Evolutionary conservation across 768 basidiomycete genomes (phyloP), one percentile per base, ranked within the genome.

Genomic region (Agaricus sinodeliciosus): DNA sequence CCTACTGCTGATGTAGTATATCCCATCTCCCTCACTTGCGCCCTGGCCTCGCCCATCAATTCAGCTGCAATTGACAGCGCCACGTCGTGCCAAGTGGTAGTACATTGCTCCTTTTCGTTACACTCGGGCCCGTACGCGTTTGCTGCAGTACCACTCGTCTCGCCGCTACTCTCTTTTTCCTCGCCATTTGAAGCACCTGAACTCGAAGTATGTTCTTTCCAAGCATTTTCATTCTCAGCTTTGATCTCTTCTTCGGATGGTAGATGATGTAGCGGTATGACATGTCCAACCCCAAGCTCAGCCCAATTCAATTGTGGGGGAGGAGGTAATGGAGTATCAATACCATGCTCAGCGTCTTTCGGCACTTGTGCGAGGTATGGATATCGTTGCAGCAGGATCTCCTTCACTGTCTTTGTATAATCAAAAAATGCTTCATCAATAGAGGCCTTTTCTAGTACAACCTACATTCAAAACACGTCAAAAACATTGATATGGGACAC

Each of bases 381-480:
- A 62, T 86, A 91, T 39, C 82, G 73, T 45, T 80, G 75, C 2
- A 98, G 70, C 1, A 99, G 68, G 42, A 79, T 71, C 52, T 85
- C 80, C 35, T 90, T 83, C n/a, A 92, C 83, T 31, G 87, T 85
- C 8, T 76, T 76, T 3, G 93, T 90, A 51, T 98, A 79, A 66
- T 98, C 95, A 52, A 98, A 82, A 67, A 94, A 99, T 0, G 91
- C 93, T 63, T 99, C 96, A 62, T 98, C 96, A 34, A 98, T 96
- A 0, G 92, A 95, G 19, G 96, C 96, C 65, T 94, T 96, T 69
- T 99, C 95, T 94, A 49, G 6, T 28, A n/a, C 34, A 31, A 9
- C 40, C 13, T 8, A 12, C 35, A 44, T 35, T 50, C 35, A 49
- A 34, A 37, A 3, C 13, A 31, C 25, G 18, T 6, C 26, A 26